Conservation (phyloP, 1,284 basidiomycete genomes). For the Coniferiporia sulphurascens region DNA sequence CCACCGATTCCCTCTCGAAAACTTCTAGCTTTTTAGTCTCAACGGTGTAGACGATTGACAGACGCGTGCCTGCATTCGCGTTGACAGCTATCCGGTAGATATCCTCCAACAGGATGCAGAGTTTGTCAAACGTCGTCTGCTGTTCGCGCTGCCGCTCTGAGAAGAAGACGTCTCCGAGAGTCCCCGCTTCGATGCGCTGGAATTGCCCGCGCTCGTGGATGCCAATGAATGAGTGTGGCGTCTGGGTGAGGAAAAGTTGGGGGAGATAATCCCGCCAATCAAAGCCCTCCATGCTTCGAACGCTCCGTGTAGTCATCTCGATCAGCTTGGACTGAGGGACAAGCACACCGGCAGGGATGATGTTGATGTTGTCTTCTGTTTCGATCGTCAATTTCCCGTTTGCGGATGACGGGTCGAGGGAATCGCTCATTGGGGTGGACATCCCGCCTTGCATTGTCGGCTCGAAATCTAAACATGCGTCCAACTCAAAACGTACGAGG, state of each 20-base stretch:
- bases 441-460: neutral
- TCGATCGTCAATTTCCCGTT: conserved; percentile 11
- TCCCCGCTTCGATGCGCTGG: conserved; percentile 24
- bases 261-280: conserved; percentile 38
- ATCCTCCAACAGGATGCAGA: neutral
- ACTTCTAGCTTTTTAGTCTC: conserved; percentile 3
- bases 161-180: conserved; percentile 5
- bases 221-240: conserved; percentile 32
- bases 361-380: conserved; percentile 2
- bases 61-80: neutral
- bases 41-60: conserved; percentile 5
- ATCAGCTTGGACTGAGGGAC: conserved; percentile 35
- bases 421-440: conserved; percentile 6
- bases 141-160: neutral
- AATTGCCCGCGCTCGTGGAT: conserved; percentile 32
- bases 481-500: conserved; percentile 30
- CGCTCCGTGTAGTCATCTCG: conserved; percentile 37
- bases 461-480: conserved; percentile 26
- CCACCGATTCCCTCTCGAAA: neutral
- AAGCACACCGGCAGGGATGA: conserved; percentile 22
- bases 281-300: conserved; percentile 16
- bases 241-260: conserved; percentile 39
- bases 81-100: too few species aligned
- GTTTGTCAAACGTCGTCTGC: conserved; percentile 7
- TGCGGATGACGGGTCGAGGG: conserved; percentile 18